Percentiles rank a stretch among this genome's conserved stretches.
phyloP scores from a whole-genome alignment of 2,329 filamentous ascomycete genomes.

The Aspergillus sp. region DNA sequence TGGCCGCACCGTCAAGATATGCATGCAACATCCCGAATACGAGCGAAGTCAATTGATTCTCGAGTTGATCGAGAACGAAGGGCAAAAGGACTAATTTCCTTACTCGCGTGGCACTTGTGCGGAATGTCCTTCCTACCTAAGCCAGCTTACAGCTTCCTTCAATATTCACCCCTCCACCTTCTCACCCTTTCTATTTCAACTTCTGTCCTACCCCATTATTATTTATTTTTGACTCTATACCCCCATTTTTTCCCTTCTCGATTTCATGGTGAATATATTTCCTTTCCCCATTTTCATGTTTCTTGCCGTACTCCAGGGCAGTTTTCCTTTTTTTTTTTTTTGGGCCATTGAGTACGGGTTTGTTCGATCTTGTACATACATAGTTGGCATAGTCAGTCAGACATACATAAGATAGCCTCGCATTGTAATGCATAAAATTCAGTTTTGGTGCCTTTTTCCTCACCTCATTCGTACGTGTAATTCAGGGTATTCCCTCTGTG shows the following conservation, averaged over 20 bases:
- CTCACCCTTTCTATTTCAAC: not conserved
- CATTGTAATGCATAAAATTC: not conserved
- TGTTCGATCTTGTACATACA: slow-evolving; percentile 3
- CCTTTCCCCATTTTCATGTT: not conserved
- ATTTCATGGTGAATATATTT: not conserved
- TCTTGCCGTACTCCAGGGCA: not conserved
- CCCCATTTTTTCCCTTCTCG: not conserved
- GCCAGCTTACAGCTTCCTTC: not conserved
- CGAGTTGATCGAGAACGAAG: slow-evolving; percentile 90
- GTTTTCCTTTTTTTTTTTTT: not conserved
- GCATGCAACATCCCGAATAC: slow-evolving; percentile 89
- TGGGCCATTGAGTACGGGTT: not conserved
- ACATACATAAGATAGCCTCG: not conserved
- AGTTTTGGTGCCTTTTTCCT: not conserved
- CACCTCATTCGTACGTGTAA: not conserved
- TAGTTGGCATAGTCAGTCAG: not conserved
- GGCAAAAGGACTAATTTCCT: slow-evolving; percentile 59
- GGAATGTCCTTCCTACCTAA: not conserved
- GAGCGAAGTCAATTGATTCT: slow-evolving; percentile 83
- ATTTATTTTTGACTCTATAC: slow-evolving; percentile 3
- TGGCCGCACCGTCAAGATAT: slow-evolving; percentile 83
- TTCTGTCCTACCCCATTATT: not conserved
- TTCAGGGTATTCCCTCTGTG: too few relatives aligned
- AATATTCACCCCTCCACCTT: not conserved
- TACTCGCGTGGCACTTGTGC: not conserved